A percentile compares a stretch with the other conserved stretches of the same genome.
These are phyloP conservation scores for Eragrostis tef DNA, from an alignment of 202 grass and related monocot genomes.

Conservation along the genomic window DNA sequence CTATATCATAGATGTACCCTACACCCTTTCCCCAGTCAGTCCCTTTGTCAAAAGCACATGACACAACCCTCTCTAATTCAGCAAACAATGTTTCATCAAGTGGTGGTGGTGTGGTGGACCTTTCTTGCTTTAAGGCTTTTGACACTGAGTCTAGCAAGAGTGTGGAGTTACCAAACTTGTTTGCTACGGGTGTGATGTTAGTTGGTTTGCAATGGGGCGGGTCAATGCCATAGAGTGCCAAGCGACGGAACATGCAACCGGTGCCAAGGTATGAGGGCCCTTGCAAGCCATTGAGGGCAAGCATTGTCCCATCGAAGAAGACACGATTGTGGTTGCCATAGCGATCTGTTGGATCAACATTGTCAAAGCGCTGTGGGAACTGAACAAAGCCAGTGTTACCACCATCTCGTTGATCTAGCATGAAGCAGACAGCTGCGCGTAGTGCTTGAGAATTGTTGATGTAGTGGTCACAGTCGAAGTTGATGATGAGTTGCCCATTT, in stretches of 20 bases:
- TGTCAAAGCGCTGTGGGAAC: slow-evolving; percentile 71
- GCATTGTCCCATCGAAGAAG: slow-evolving; percentile 81
- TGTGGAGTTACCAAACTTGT: slow-evolving; percentile 47
- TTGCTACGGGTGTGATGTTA: not conserved
- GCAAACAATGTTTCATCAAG: slow-evolving; percentile 28
- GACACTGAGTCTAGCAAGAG: slow-evolving; percentile 36
- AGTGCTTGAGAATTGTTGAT: slow-evolving; percentile 76
- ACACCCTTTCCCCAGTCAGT: slow-evolving; percentile 50
- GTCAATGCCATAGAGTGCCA: slow-evolving; percentile 58
- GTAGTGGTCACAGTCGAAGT: slow-evolving; percentile 88
- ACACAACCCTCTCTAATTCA: slow-evolving; percentile 37
- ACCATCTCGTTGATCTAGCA: slow-evolving; percentile 69
- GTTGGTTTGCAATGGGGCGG: slow-evolving; percentile 49
- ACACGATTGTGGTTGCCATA: slow-evolving; percentile 71
- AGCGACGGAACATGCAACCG: slow-evolving; percentile 62
- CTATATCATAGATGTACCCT: slow-evolving; percentile 47
- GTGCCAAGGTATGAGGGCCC: slow-evolving; percentile 74
- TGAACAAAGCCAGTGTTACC: slow-evolving; percentile 65
- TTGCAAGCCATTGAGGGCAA: slow-evolving; percentile 81
- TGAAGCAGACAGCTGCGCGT: slow-evolving; percentile 70
- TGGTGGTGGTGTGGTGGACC: slow-evolving; percentile 7
- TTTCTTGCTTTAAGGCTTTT: slow-evolving; percentile 34
- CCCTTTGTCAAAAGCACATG: slow-evolving; percentile 43
- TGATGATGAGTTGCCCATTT: slow-evolving; percentile 78
- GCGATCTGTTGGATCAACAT: slow-evolving; percentile 62